Evolutionary conservation across 1,284 basidiomycete genomes (phyloP), one percentile per base, ranked within the genome.

Genomic region (Taiwanofungus camphoratus): DNA sequence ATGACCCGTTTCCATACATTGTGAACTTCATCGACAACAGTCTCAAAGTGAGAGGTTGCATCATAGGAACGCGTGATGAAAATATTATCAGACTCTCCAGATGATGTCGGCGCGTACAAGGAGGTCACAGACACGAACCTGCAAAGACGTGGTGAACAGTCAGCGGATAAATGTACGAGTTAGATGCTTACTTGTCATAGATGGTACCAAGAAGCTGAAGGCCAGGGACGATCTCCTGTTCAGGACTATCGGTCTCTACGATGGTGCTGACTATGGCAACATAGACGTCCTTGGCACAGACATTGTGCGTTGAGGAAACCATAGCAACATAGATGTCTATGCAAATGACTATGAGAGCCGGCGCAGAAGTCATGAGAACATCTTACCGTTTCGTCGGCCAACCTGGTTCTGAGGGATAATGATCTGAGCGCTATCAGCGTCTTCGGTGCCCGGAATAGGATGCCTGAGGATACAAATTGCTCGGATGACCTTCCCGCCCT

Each of bases 321-420:
- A 90, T 88, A 6, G 96, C 94, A 58, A 99, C 88, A 73, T 99
- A 99, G 64, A 99, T 99, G 70, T 99, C 94, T 97, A 54, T 27
- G 45, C 34, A 36, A 39, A 35, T 39, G 48, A 30, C 46, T n/a
- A 36, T 39, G 6, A 41, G 39, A 45, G 35, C 15, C 0, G n/a
- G n/a, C n/a, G n/a, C n/a, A n/a, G n/a, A n/a, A n/a, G n/a, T n/a
- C n/a, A n/a, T n/a, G n/a, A n/a, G n/a, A n/a, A 20, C 30, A n/a
- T 64, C 82, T 57, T 57, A 90, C 93, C 95, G 62, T 99, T 92
- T 69, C 88, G 85, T 55, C 96, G 75, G 53, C 79, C 77, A 52
- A 99, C 93, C 69, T 99, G 96, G 67, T 97, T 97, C 71, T 99
- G 96, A 23, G 96, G 96, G 55, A 99, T 96, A 67, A 99, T 94